Conservation (phyloP, 192 early-diverging fungal genomes). For the Funneliformis geosporum region DNA sequence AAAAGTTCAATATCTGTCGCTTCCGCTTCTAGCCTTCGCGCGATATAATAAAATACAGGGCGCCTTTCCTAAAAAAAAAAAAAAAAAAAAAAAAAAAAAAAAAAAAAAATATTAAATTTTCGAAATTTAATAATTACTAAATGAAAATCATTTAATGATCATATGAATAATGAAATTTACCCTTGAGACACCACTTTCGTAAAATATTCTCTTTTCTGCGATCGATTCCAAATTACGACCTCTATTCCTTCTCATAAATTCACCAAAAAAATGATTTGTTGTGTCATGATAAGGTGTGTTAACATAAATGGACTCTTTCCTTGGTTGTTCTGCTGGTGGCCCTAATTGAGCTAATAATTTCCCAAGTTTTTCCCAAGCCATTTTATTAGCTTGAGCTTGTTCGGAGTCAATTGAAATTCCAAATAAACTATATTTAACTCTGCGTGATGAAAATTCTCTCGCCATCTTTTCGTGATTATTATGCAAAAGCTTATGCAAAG, state of each 20-base stretch:
- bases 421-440: constrained; percentile 34
- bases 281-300: constrained; percentile 46
- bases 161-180: constrained; percentile 23
- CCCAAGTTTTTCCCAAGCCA: constrained; percentile 76
- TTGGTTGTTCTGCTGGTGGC: constrained; percentile 67
- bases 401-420: constrained; percentile 14
- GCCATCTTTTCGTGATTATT: constrained; percentile 71
- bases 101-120: too few species aligned
- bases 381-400: constrained; percentile 53
- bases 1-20: constrained; percentile 83
- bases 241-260: constrained; percentile 74
- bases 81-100: background rate
- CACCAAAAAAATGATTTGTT: constrained; percentile 50
- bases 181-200: constrained; percentile 78
- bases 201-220: constrained; percentile 74
- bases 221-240: constrained; percentile 65
- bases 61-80: constrained; percentile 46
- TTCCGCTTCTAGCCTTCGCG: constrained; percentile 73
- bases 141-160: background rate
- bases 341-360: constrained; percentile 84
- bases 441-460: constrained; percentile 57
- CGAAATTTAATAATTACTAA: background rate
- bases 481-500: constrained; percentile 64
- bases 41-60: constrained; percentile 86
- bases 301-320: constrained; percentile 44